Conservation (phyloP, 2,329 filamentous ascomycete species). For the Cercospora zeina region DNA sequence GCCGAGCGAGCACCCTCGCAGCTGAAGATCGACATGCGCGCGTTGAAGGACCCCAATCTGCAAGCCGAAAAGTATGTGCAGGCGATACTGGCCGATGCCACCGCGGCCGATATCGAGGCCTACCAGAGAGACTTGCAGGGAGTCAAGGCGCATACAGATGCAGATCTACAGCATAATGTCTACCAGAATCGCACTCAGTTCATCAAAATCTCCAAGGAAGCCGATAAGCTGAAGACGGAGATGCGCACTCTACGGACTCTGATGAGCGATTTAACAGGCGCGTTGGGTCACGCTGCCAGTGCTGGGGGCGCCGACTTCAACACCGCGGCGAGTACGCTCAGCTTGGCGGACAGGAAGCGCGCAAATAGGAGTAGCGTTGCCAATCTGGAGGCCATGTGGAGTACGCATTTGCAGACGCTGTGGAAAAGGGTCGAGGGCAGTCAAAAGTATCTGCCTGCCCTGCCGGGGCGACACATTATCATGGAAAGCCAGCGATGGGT, state of each 20-base stretch:
- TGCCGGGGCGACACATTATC: constrained; percentile 87
- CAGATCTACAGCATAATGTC: constrained; percentile 89
- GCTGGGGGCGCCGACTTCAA: constrained; percentile 43
- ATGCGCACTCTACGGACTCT: constrained; percentile 88
- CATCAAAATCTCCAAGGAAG: constrained; percentile 98
- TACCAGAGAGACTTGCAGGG: constrained; percentile 76
- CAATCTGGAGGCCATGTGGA: constrained; percentile 69
- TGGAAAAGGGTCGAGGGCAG: constrained; percentile 98
- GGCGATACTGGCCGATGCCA: constrained; percentile 74
- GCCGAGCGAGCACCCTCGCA: constrained; percentile 42
- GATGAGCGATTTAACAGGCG: constrained; percentile 79
- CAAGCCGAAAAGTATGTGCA: constrained; percentile 69
- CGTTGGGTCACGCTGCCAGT: constrained; percentile 50
- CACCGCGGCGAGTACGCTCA: constrained; percentile 38
- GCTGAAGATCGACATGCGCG: constrained; percentile 72
- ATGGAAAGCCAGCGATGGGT: constrained; percentile 93
- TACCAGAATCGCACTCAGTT: constrained; percentile 97
- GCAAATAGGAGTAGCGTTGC: constrained; percentile 90
- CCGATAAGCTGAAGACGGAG: constrained; percentile 93
- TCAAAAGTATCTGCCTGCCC: constrained; percentile 91
- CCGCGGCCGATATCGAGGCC: constrained; percentile 80
- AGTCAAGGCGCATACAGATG: constrained; percentile 73
- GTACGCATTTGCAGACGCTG: constrained; percentile 69
- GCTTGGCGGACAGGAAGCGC: constrained; percentile 50
- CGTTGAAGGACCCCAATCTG: constrained; percentile 75